These are phyloP conservation scores for Pyropia haitanensis DNA, from an alignment of 23 red algal species.

Conservation along the genomic window DNA sequence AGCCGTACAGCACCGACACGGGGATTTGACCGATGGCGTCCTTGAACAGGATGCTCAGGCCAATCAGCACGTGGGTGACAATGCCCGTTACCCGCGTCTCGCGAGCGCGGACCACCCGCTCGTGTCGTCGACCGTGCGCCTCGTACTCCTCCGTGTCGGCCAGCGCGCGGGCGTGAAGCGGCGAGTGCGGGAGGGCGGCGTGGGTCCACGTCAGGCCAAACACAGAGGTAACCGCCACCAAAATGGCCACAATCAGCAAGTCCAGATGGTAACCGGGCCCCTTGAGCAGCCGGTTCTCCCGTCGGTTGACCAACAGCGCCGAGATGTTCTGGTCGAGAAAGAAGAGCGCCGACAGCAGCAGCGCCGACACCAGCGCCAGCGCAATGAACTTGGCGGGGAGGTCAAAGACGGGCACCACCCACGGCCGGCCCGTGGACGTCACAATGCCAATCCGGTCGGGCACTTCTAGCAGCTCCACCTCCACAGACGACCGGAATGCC, in stretches of 20 bases:
- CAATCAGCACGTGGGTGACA: slow-evolving; percentile 61
- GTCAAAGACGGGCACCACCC: slow-evolving; percentile 67
- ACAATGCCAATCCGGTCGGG: slow-evolving; percentile 57
- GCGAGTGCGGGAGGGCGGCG: slow-evolving; percentile 90
- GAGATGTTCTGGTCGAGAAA: slow-evolving; percentile 96
- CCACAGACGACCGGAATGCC: slow-evolving; percentile 37
- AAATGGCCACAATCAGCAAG: slow-evolving; percentile 57
- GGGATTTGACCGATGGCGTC: slow-evolving; percentile 57
- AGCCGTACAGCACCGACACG: slow-evolving; percentile 79
- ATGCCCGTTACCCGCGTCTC: slow-evolving; percentile 69
- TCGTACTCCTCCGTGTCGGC: slow-evolving; percentile 91
- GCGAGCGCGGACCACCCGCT: slow-evolving; percentile 70
- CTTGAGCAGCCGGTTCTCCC: slow-evolving; percentile 86
- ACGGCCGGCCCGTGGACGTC: slow-evolving; percentile 66
- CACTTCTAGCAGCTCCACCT: slow-evolving; percentile 37
- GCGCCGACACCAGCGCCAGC: slow-evolving; percentile 71
- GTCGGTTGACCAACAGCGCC: slow-evolving; percentile 70
- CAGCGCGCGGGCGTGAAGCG: slow-evolving; percentile 72
- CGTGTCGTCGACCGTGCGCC: slow-evolving; percentile 43
- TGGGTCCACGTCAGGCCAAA: slow-evolving; percentile 87
- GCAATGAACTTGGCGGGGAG: slow-evolving; percentile 69
- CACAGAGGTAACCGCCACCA: slow-evolving; percentile 67
- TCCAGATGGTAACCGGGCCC: slow-evolving; percentile 84
- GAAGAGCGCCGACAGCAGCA: slow-evolving; percentile 69
- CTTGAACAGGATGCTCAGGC: slow-evolving; percentile 65